A percentile compares a stretch with the other conserved stretches of the same genome.
Evolutionary conservation across 1,139 yeast species (phyloP).

Genomic region (Taiozyma sp.): DNA sequence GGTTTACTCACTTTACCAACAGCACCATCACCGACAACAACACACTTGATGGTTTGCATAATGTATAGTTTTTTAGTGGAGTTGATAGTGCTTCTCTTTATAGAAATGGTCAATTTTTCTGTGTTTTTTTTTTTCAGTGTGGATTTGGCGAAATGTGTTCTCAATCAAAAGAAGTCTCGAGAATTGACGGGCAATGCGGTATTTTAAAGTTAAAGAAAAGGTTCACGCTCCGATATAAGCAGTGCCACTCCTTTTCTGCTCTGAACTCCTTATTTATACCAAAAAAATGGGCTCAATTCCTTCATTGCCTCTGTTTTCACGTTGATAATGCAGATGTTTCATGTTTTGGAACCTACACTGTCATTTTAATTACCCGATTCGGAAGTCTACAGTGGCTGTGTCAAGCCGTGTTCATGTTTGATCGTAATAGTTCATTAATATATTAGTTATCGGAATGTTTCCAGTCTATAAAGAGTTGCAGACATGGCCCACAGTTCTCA

Average conservation of each 20-base stretch:
- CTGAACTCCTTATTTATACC: neutral
- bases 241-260: neutral
- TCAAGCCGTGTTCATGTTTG: neutral
- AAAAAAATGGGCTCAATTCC: neutral
- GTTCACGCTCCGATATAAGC: neutral
- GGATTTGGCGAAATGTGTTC: neutral
- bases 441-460: neutral
- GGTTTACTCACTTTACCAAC: constrained; percentile 60
- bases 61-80: constrained; percentile 4
- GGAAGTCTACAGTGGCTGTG: neutral
- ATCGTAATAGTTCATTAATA: neutral
- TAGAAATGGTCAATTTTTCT: neutral
- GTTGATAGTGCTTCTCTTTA: neutral
- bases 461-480: neutral
- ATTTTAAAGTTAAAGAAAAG: too few relatives aligned
- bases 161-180: neutral
- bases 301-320: neutral
- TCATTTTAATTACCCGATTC: neutral
- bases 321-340: neutral
- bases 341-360: neutral
- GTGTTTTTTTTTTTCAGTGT: neutral
- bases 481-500: constrained; percentile 8
- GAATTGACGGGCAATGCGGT: neutral
- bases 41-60: constrained; percentile 92
- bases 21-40: constrained; percentile 98